phyloP scores from a whole-genome alignment of 2,329 filamentous ascomycete species.

The Delphinella strobiligena region DNA sequence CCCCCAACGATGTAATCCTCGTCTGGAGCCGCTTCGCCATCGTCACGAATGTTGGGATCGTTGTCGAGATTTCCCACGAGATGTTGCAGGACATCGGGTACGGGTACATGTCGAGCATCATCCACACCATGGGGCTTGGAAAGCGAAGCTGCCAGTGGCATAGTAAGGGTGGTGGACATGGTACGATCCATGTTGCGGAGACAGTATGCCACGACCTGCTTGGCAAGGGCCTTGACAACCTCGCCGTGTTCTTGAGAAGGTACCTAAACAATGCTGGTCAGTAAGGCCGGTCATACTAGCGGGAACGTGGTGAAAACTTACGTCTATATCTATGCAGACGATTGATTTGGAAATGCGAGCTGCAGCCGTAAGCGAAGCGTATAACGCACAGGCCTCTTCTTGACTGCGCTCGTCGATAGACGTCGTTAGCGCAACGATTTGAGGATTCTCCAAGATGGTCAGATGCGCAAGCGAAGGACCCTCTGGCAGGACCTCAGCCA shows the following conservation, averaged over 20 bases:
- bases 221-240: slow-evolving; percentile 80
- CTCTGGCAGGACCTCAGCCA: slow-evolving; percentile 85
- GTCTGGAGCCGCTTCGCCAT: slow-evolving; percentile 62
- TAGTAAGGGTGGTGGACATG: slow-evolving; percentile 47
- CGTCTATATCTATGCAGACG: slow-evolving; percentile 83
- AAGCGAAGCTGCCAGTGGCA: slow-evolving; percentile 32
- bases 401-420: slow-evolving; percentile 68
- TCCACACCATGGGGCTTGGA: slow-evolving; percentile 32
- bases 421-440: slow-evolving; percentile 57
- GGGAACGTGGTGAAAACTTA: slow-evolving; percentile 17
- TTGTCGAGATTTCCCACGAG: slow-evolving; percentile 62
- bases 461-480: slow-evolving; percentile 71
- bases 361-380: slow-evolving; percentile 81
- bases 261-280: slow-evolving; percentile 27
- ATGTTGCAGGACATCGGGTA: slow-evolving; percentile 77
- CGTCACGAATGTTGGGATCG: slow-evolving; percentile 38
- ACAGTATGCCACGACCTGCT: slow-evolving; percentile 90
- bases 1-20: slow-evolving; percentile 94
- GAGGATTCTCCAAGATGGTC: slow-evolving; percentile 71
- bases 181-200: slow-evolving; percentile 82
- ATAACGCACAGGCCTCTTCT: slow-evolving; percentile 88
- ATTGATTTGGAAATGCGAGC: slow-evolving; percentile 72
- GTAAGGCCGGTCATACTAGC: neutral
- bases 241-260: slow-evolving; percentile 73
- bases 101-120: slow-evolving; percentile 42